Evolutionary conservation across 1,284 basidiomycete species (phyloP).

Genomic region (Hypsizygus ulmarius): DNA sequence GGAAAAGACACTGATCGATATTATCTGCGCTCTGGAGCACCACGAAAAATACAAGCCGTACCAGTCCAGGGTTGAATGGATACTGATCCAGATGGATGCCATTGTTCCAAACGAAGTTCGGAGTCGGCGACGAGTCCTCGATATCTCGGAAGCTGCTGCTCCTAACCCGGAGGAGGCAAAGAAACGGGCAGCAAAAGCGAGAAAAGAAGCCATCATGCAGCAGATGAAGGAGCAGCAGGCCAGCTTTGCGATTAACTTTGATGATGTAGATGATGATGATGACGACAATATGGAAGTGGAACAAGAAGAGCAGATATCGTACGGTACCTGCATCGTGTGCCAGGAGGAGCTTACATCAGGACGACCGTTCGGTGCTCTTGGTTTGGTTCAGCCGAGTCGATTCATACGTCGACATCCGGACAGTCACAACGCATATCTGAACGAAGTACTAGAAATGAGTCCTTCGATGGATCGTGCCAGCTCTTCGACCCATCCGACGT

Average conservation of each 20-base stretch:
- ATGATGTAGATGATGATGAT: constrained; percentile 62
- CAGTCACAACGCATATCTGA: constrained; percentile 64
- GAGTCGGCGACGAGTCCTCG: constrained; percentile 44
- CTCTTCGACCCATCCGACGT: constrained; percentile 32
- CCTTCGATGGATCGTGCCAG: constrained; percentile 62
- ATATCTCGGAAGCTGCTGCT: constrained; percentile 30
- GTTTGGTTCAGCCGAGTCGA: constrained; percentile 86
- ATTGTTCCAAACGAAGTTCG: constrained; percentile 57
- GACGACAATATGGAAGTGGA: constrained; percentile 51
- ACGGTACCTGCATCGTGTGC: constrained; percentile 96
- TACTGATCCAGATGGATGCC: constrained; percentile 59
- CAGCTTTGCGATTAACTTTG: constrained; percentile 77
- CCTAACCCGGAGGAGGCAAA: constrained; percentile 65
- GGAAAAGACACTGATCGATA: constrained; percentile 62
- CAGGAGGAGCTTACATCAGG: constrained; percentile 85
- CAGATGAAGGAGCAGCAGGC: constrained; percentile 92
- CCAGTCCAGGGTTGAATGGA: constrained; percentile 71
- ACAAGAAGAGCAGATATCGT: constrained; percentile 52
- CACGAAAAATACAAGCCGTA: constrained; percentile 73
- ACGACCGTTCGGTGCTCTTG: constrained; percentile 86
- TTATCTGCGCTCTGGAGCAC: constrained; percentile 75
- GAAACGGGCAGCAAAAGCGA: constrained; percentile 78
- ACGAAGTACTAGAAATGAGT: constrained; percentile 70
- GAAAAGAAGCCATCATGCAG: constrained; percentile 88
- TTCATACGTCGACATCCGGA: constrained; percentile 80